phyloP scores from a whole-genome alignment of 345 rosid species.

The Populus euphratica region DNA sequence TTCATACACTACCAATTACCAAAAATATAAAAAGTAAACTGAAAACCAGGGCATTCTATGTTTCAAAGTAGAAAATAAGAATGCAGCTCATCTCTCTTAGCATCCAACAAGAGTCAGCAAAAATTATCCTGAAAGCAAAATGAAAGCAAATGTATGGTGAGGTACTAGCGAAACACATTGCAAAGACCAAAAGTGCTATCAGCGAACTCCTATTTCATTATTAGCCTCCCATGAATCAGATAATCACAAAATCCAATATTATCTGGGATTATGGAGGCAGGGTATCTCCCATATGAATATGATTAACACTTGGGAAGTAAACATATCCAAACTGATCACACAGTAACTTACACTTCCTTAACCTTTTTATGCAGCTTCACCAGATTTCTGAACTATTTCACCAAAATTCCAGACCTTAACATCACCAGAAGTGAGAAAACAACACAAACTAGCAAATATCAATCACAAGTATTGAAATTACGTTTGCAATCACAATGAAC shows the following conservation, averaged over 20 bases:
- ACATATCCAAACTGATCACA: neutral
- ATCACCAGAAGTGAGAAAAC: neutral
- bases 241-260: constrained; percentile 20
- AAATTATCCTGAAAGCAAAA: neutral
- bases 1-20: neutral
- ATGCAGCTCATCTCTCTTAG: neutral
- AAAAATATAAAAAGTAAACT: neutral
- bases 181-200: constrained; percentile 17
- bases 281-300: neutral
- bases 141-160: neutral
- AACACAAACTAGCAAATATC: neutral
- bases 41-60: neutral
- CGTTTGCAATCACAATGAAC: neutral
- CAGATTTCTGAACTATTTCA: neutral
- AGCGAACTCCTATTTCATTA: constrained; percentile 23
- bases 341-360: neutral
- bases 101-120: neutral
- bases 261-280: constrained; percentile 25
- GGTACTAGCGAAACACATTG: constrained; percentile 24
- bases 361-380: neutral
- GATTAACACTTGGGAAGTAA: neutral
- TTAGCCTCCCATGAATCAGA: constrained; percentile 33
- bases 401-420: neutral
- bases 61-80: neutral
- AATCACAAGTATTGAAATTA: neutral